These are phyloP conservation scores for Trichophyton benhamiae DNA, from an alignment of 2,329 filamentous ascomycete species.

Conservation along the genomic window DNA sequence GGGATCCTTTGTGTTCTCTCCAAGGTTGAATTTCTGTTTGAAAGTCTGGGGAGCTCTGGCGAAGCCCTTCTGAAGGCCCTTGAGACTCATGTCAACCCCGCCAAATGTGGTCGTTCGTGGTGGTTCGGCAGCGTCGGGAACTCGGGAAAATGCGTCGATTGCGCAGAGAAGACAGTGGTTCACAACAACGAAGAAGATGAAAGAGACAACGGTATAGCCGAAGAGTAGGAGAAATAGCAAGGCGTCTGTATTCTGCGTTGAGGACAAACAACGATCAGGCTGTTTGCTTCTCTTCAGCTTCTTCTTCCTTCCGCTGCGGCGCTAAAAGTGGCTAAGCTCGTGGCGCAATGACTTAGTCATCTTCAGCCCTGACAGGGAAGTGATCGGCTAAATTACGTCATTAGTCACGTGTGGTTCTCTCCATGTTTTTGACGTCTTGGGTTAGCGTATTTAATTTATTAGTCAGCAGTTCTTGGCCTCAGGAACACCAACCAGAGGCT, in stretches of 20 bases:
- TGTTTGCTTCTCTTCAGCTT: background rate
- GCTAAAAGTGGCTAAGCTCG: background rate
- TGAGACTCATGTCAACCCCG: constrained; percentile 67
- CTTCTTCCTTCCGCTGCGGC: background rate
- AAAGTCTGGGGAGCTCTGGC: constrained; percentile 82
- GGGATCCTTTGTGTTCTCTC: constrained; percentile 86
- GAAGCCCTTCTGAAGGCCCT: constrained; percentile 85
- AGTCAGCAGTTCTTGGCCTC: background rate
- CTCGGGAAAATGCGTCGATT: background rate
- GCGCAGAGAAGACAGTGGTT: background rate
- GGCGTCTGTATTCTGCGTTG: background rate
- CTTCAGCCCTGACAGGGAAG: background rate
- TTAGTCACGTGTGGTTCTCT: background rate
- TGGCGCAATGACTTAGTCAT: background rate
- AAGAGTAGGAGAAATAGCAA: background rate
- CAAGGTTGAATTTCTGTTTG: constrained; percentile 86
- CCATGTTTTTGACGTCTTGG: background rate
- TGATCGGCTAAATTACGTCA: background rate
- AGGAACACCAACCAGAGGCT: background rate
- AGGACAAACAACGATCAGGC: background rate
- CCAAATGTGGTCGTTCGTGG: background rate
- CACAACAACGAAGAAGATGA: background rate
- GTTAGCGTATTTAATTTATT: no score
- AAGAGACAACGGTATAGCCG: background rate
- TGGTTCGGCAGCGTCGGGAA: background rate